Evolutionary conservation across 1,284 basidiomycete species (phyloP).

Genomic region (Boletus sp.): DNA sequence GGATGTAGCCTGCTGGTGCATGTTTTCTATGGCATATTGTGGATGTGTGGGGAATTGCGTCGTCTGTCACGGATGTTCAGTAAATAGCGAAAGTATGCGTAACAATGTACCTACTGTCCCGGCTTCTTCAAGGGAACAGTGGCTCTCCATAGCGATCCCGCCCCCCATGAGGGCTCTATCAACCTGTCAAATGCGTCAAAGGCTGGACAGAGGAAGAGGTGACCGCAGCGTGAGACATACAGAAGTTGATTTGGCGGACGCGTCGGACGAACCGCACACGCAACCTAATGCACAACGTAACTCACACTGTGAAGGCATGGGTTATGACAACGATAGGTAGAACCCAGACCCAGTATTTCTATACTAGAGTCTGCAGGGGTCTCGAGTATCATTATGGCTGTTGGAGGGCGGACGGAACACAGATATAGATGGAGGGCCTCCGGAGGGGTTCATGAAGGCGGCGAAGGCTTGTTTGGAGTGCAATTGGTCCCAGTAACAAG

Average conservation of each 20-base stretch:
- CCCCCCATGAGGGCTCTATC: background rate
- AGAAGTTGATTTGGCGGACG: no score
- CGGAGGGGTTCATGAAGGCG: background rate
- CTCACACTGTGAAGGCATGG: background rate
- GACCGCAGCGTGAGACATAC: slow-evolving; percentile 4
- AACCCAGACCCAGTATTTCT: background rate
- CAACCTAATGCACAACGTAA: background rate
- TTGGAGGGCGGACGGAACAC: slow-evolving; percentile 1
- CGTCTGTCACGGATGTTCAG: background rate
- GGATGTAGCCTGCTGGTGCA: no score
- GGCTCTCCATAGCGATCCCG: background rate
- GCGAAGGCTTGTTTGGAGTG: background rate
- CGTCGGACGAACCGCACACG: background rate
- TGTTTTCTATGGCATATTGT: no score
- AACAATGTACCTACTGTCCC: background rate
- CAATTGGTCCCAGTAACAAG: no score
- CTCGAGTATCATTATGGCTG: background rate
- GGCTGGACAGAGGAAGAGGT: background rate
- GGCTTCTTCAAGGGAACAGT: background rate
- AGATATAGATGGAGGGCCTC: background rate
- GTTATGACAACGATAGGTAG: background rate
- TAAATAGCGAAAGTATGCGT: background rate
- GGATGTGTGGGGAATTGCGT: no score
- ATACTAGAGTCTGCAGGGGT: no score
- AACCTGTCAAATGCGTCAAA: background rate